These are phyloP conservation scores for Canna indica DNA, from an alignment of 176 grass and related monocot species.

Conservation along the genomic window DNA sequence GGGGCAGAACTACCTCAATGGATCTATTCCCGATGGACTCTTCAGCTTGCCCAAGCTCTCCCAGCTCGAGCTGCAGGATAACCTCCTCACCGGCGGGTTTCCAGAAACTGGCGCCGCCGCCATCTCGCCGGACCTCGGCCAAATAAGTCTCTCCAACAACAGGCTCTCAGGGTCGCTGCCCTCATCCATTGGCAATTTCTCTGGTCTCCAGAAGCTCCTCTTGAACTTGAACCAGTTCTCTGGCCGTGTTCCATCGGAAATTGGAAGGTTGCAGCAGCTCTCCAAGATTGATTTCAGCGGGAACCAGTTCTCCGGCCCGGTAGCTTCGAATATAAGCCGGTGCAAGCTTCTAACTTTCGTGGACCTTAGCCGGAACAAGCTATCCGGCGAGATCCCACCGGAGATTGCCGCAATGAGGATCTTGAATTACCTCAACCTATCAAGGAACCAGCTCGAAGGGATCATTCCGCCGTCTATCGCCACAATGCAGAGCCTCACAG, in stretches of 20 bases:
- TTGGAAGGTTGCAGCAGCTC: constrained; percentile 20
- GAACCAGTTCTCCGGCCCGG: constrained; percentile 22
- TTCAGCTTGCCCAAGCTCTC: constrained; percentile 20
- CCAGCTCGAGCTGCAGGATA: constrained; percentile 20
- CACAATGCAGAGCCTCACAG: constrained; percentile 24
- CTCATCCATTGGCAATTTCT: constrained; percentile 22
- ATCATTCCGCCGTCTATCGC: constrained; percentile 21
- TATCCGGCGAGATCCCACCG: constrained; percentile 26
- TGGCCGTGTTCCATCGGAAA: constrained; percentile 20
- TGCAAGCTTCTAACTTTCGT: constrained; percentile 22
- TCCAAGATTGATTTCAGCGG: constrained; percentile 23
- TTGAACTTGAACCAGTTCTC: constrained; percentile 24
- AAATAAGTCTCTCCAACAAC: constrained; percentile 22
- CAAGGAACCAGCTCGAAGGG: constrained; percentile 24
- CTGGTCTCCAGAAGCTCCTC: constrained; percentile 13
- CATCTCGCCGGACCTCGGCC: constrained; percentile 8
- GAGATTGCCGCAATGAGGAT: constrained; percentile 20
- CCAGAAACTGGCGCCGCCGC: background rate
- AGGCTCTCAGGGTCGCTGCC: constrained; percentile 22
- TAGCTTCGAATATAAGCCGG: constrained; percentile 8
- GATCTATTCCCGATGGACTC: constrained; percentile 12
- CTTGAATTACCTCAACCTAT: constrained; percentile 21
- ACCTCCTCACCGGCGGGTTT: constrained; percentile 18
- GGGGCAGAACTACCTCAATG: constrained; percentile 19
- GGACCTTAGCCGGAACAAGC: constrained; percentile 18